Evolutionary conservation across 495 filamentous ascomycete species (phyloP).

Genomic region (Aspergillus steynii): DNA sequence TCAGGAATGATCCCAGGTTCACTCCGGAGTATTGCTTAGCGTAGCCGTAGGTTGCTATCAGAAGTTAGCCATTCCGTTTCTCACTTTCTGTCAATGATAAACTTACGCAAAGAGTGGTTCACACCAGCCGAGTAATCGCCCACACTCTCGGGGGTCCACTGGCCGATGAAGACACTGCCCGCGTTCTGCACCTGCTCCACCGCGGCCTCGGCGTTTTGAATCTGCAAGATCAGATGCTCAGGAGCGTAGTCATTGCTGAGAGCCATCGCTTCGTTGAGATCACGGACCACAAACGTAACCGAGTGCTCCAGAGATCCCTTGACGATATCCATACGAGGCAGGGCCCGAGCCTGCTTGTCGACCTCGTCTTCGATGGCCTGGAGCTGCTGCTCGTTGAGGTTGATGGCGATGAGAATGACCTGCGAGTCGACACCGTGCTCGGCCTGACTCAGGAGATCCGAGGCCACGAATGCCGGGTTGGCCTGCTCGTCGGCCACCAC

Average conservation of each 20-base stretch:
- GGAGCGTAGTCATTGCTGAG: slow-evolving; percentile 96
- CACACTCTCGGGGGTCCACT: slow-evolving; percentile 95
- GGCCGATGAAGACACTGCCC: slow-evolving; percentile 90
- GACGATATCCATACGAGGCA: slow-evolving; percentile 92
- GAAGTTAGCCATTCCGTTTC: slow-evolving; percentile 17
- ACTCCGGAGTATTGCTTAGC: slow-evolving; percentile 98
- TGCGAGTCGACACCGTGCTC: slow-evolving; percentile 96
- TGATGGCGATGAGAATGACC: slow-evolving; percentile 87
- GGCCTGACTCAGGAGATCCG: slow-evolving; percentile 90
- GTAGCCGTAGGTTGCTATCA: slow-evolving; percentile 89
- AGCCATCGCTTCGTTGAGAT: slow-evolving; percentile 78
- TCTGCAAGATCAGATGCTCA: slow-evolving; percentile 92
- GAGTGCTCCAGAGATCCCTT: slow-evolving; percentile 88
- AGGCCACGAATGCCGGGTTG: slow-evolving; percentile 93
- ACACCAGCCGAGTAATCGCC: slow-evolving; percentile 97
- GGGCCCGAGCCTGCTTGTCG: slow-evolving; percentile 80
- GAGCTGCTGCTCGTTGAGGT: slow-evolving; percentile 68
- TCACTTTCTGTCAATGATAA: background rate
- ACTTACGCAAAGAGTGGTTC: slow-evolving; percentile 94
- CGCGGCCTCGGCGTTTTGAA: slow-evolving; percentile 67
- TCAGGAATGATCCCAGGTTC: slow-evolving; percentile 91
- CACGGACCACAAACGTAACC: slow-evolving; percentile 78
- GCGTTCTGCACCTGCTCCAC: slow-evolving; percentile 87
- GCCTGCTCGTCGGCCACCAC: slow-evolving; percentile 90
- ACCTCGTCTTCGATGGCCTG: slow-evolving; percentile 86